Evolutionary conservation across 2,329 filamentous ascomycete species (phyloP), one percentile per base, ranked within the genome.

Genomic region (Aspergillus aculeatus): DNA sequence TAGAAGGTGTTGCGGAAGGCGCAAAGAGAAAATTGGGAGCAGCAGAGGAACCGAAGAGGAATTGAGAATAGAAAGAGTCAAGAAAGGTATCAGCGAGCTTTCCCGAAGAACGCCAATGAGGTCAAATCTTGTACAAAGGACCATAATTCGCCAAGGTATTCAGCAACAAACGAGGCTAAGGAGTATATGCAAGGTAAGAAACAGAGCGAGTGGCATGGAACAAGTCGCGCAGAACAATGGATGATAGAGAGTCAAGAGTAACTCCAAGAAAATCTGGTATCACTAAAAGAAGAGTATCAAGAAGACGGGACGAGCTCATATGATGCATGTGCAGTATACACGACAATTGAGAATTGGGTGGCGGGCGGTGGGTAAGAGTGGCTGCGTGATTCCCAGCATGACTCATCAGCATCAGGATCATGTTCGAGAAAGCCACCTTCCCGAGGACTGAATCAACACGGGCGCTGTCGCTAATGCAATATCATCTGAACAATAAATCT

Each of bases 201-300:
- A 50, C 29, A 14, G 41, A 47, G 29, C 32, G 47, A 50, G 51
- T 41, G 41, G 57, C 49, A 23, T 38, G 19, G 5, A 44, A 44
- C 11, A 49, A 55, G 32, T 31, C 29, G 26, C 32, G 57, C n/a
- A 32, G 50, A 29, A 54, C 35, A 49, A 38, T 48, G 35, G 26
- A 50, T 48, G 54, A 23, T 51, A 58, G 31, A 41, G 48, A 50
- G 24, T 32, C 47, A 44, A 35, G 16, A 32, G 56, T 52, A 49
- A 57, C 62, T 54, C 50, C 50, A 60, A 56, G 56, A 62, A 58
- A 50, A 57, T 62, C 56, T 60, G 62, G 62, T 64, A 64, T 64
- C 60, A 58, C 57, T 57, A 16, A 55, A 56, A 55, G 35, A 32
- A 19, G 32, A 55, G 10, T 29, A 50, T 53, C 23, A 32, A 47